A percentile compares a stretch with the other conserved stretches of the same genome.
phyloP scores from a whole-genome alignment of 345 rosid genomes.

The Eucalyptus urophylla region DNA sequence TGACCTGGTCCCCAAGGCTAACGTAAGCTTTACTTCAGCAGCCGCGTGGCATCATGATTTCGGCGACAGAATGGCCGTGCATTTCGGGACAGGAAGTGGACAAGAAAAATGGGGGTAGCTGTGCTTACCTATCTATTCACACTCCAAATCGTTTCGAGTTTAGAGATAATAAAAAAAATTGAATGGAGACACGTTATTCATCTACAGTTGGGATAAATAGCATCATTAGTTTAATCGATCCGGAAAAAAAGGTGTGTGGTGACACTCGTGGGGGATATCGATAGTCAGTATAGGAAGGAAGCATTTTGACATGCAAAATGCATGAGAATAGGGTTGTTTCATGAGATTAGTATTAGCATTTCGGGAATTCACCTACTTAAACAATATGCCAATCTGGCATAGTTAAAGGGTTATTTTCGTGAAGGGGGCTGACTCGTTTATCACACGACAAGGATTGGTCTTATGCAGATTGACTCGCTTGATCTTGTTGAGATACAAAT shows the following conservation, averaged over 20 bases:
- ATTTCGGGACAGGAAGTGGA: neutral
- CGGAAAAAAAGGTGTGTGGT: neutral
- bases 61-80: neutral
- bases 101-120: neutral
- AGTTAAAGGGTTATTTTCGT: neutral
- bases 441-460: neutral
- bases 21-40: neutral
- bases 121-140: neutral
- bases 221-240: neutral
- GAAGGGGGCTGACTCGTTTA: neutral
- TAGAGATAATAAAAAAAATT: neutral
- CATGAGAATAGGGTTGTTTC: neutral
- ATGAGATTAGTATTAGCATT: neutral
- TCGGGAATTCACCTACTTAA: neutral
- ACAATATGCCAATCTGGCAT: neutral
- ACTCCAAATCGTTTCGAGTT: neutral
- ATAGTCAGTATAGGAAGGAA: neutral
- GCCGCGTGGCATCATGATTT: neutral
- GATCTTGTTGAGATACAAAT: neutral
- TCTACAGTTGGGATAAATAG: neutral
- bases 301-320: neutral
- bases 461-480: neutral
- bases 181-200: neutral
- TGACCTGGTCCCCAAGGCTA: neutral
- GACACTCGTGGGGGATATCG: neutral